Evolutionary conservation across 2,329 filamentous ascomycete species (phyloP).

Genomic region (Dactylellina parvicollis): DNA sequence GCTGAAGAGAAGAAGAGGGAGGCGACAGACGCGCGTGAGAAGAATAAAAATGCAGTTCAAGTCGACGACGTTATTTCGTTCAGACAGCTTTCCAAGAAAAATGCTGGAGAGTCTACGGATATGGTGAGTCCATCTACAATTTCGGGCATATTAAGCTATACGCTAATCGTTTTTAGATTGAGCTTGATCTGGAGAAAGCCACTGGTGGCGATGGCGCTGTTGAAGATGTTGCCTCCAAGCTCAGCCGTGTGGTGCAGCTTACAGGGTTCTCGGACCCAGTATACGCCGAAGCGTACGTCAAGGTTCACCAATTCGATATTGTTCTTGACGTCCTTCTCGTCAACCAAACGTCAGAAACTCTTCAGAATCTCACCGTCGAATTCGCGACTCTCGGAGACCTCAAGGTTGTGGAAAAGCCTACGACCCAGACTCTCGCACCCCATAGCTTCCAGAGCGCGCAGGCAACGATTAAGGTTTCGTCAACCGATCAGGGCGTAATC

Average conservation of each 20-base stretch:
- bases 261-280: constrained; percentile 98
- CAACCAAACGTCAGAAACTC: constrained; percentile 94
- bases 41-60: constrained; percentile 91
- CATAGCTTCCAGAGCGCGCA: constrained; percentile 99
- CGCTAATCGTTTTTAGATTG: constrained; percentile 63
- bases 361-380: constrained; percentile 96
- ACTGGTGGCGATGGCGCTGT: constrained; percentile 86
- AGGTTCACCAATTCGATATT: constrained; percentile 98
- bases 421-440: constrained; percentile 91
- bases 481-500: constrained; percentile 96
- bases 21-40: constrained; percentile 91
- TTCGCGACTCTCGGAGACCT: constrained; percentile 98
- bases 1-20: constrained; percentile 97
- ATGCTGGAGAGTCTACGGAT: constrained; percentile 79
- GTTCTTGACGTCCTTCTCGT: constrained; percentile 94
- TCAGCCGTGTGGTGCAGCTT: constrained; percentile 94
- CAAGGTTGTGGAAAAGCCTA: constrained; percentile 96
- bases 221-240: constrained; percentile 90
- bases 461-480: constrained; percentile 97
- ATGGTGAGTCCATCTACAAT: constrained; percentile 64
- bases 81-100: constrained; percentile 92
- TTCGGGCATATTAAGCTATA: no score
- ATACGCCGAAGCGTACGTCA: constrained; percentile 98
- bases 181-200: constrained; percentile 89
- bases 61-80: constrained; percentile 95